Evolutionary conservation across 2,329 filamentous ascomycete species (phyloP), one percentile per base, ranked within the genome.

Genomic region (Xylariales sp.): DNA sequence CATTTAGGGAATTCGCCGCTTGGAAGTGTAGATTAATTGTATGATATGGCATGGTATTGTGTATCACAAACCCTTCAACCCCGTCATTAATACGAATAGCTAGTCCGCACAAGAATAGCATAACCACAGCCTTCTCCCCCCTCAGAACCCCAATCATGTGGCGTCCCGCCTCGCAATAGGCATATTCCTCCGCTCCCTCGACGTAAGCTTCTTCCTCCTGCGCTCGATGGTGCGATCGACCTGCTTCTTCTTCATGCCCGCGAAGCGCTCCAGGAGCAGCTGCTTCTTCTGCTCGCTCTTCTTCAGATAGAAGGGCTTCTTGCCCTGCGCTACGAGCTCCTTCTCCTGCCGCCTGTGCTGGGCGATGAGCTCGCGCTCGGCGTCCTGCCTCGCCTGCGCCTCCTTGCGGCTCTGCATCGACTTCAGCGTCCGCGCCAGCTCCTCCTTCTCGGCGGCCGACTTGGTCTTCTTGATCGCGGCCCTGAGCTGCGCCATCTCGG

Each of bases 301-400:
- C 88, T 99, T 99, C 75, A 98, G 83, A 81, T 93, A 98, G 82
- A 94, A 99, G 0, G 96, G 95, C 78, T 87, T 89, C 88, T 97
- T 97, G 69, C 96, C 96, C 82, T 97, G 88, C 75, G 89, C 89
- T 59, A 98, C 90, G 68, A 92, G 82, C 78, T 94, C 91, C 82
- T 93, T 94, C 84, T 99, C 96, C 79, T 90, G 86, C 81, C 87
- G 87, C 76, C 91, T 88, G 82, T 98, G 94, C 79, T 91, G 89
- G 52, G 88, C 84, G 62, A 95, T 75, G 49, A 98, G 82, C 65
- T 89, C 86, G 73, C 88, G 84, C 79, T 91, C 89, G 68, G 90
- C 87, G 69, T 93, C 91, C 81, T 90, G 92, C 60, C 86, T 84
- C 73, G 89, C 83, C 71, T 90, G 87, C 32, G 93, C 86, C 80